Percentiles rank a stretch among this genome's conserved stretches.
These are phyloP conservation scores for Wallacemonas sp. DNA, from an alignment of 208 protist genomes.

Conservation along the genomic window DNA sequence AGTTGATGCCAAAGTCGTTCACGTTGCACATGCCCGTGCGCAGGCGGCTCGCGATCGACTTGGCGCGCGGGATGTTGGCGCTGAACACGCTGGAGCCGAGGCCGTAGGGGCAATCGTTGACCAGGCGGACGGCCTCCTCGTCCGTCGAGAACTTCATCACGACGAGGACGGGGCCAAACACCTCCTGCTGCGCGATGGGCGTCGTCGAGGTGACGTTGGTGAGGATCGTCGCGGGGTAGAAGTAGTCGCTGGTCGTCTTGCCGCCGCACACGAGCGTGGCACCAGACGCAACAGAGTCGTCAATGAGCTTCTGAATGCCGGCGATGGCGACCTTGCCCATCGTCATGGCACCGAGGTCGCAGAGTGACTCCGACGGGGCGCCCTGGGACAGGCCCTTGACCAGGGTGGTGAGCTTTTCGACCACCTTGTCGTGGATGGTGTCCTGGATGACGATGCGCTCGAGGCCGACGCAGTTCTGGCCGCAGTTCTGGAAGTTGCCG, in stretches of 20 bases:
- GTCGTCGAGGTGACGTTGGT: conserved; percentile 87
- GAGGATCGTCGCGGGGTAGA: conserved; percentile 92
- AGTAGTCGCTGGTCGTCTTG: conserved; percentile 57
- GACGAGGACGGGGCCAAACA: conserved; percentile 94
- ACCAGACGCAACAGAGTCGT: conserved; percentile 87
- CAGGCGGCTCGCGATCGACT: conserved; percentile 79
- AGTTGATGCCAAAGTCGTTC: conserved; percentile 96
- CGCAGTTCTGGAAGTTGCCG: conserved; percentile 92
- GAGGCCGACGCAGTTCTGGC: conserved; percentile 93
- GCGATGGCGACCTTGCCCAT: conserved; percentile 89
- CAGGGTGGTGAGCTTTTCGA: conserved; percentile 46
- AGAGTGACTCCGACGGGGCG: conserved; percentile 58
- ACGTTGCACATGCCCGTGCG: conserved; percentile 91
- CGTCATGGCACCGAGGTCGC: conserved; percentile 93
- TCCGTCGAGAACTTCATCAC: conserved; percentile 90
- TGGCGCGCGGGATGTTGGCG: conserved; percentile 69
- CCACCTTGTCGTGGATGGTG: conserved; percentile 89
- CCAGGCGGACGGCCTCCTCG: conserved; percentile 83
- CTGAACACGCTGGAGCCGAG: conserved; percentile 92
- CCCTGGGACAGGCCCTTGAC: conserved; percentile 85
- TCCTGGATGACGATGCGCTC: conserved; percentile 89
- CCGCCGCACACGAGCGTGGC: conserved; percentile 89
- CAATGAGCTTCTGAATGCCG: conserved; percentile 91
- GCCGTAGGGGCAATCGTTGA: conserved; percentile 90
- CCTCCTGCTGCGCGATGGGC: conserved; percentile 93